Conservation (phyloP, 2,329 filamentous ascomycete species). For the Emydomyces testavorans region DNA sequence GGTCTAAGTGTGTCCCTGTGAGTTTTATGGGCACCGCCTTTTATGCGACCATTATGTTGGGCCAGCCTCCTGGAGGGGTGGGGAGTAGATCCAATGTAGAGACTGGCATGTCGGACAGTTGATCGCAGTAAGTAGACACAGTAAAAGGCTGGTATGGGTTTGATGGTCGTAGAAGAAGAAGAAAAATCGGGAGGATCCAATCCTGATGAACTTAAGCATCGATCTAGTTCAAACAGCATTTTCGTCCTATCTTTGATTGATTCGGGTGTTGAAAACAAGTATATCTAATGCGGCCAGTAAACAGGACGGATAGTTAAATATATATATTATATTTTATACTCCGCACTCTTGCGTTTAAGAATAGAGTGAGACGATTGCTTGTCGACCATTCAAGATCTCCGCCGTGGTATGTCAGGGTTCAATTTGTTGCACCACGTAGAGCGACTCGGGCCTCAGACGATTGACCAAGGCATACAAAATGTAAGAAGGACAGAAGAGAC, state of each 20-base stretch:
- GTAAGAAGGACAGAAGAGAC: background rate
- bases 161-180: conserved; percentile 25
- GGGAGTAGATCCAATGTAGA: conserved; percentile 89
- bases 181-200: background rate
- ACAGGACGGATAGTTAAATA: background rate
- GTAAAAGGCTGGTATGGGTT: conserved; percentile 72
- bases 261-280: background rate
- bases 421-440: background rate
- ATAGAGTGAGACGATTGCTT: too few relatives aligned
- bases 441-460: background rate
- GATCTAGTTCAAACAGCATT: background rate
- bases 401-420: background rate
- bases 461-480: background rate
- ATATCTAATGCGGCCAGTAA: background rate
- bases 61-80: conserved; percentile 71
- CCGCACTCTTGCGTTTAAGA: too few relatives aligned
- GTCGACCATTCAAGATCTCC: too few relatives aligned
- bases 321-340: too few relatives aligned
- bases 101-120: conserved; percentile 52
- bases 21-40: conserved; percentile 72
- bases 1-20: conserved; percentile 57
- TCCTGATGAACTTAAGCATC: background rate
- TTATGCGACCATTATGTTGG: conserved; percentile 79
- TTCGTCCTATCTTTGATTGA: background rate
- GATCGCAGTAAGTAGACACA: conserved; percentile 88